A percentile compares a stretch with the other conserved stretches of the same genome.
Conservation (phyloP, 371 early-diverging fungal species). For the Choanephora cucurbitarum region DNA sequence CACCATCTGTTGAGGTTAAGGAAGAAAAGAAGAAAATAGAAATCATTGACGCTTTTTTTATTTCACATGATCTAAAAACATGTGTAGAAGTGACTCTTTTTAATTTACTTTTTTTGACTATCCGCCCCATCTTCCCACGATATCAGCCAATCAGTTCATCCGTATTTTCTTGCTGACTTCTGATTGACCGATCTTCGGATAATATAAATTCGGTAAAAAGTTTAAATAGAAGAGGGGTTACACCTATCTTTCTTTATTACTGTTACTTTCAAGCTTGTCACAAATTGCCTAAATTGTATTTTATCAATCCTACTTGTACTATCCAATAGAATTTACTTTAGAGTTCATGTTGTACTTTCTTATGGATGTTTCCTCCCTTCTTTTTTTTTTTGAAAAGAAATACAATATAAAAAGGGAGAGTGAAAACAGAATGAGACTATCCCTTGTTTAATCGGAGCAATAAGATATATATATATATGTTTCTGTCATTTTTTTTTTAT, state of each 20-base stretch:
- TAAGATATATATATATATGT: not conserved
- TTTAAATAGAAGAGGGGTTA: too few relatives aligned
- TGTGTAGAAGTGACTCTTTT: slow-evolving; percentile 13
- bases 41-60: not conserved
- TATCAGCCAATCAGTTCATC: slow-evolving; percentile 25
- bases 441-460: not conserved
- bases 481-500: too few relatives aligned
- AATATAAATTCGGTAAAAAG: slow-evolving; percentile 7
- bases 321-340: too few relatives aligned
- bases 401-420: not conserved
- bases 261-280: too few relatives aligned
- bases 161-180: not conserved
- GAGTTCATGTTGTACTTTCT: too few relatives aligned
- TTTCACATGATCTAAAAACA: slow-evolving; percentile 8
- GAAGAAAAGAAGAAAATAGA: slow-evolving; percentile 13
- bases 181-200: slow-evolving; percentile 15
- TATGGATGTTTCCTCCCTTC: too few relatives aligned
- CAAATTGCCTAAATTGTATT: too few relatives aligned
- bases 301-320: too few relatives aligned
- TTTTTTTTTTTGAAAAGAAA: not conserved
- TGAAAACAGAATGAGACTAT: not conserved
- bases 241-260: too few relatives aligned
- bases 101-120: slow-evolving; percentile 14
- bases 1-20: slow-evolving; percentile 15
- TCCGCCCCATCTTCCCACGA: slow-evolving; percentile 32